Evolutionary conservation across 129 eudicot genomes (phyloP), one percentile per base, ranked within the genome.

Genomic region (Dittrichia graveolens): DNA sequence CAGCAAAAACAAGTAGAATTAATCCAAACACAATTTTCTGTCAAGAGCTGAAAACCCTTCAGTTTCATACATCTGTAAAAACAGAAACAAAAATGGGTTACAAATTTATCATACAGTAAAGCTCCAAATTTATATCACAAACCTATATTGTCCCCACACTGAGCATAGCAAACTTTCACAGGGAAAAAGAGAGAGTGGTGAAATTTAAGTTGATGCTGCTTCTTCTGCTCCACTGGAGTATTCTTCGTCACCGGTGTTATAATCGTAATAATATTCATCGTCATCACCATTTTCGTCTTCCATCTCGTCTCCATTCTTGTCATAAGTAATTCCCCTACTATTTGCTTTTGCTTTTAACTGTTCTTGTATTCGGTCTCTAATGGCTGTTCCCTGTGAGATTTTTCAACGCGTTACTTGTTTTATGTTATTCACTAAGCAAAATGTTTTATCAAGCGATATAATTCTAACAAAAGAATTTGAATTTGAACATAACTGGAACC

Each of bases 291-390:
- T 24, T 24, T 78, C 82, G 2, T 78, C 79, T 8, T 79, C 82
- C 41, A 75, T 76, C 0, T 50, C 76, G 5, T 66, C 47, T 48
- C 74, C 81, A 2, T 77, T 77, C 56, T 74, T 74, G 54, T 85
- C 88, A 38, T 60, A 75, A 5, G 72, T 4, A 31, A 86, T 74
- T 37, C 55, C 80, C 63, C 62, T 78, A 37, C 56, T 68, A 64
- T 80, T 77, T 44, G 74, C 79, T 53, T 83, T 83, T 18, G 86
- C 83, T 72, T 83, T 82, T 14, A 91, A 50, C n/a, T 84, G 86
- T 65, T 88, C 97, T 69, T 86, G 96, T 80, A 92, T 92, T 55
- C 96, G 70, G 74, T 89, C 94, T 60, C 96, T 88, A 45, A 92
- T 92, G 50, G 93, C 97, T 5, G 96, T 92, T 55, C 97, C 97